phyloP scores from a whole-genome alignment of 768 basidiomycete genomes.

The Xerocomus spinulosus region DNA sequence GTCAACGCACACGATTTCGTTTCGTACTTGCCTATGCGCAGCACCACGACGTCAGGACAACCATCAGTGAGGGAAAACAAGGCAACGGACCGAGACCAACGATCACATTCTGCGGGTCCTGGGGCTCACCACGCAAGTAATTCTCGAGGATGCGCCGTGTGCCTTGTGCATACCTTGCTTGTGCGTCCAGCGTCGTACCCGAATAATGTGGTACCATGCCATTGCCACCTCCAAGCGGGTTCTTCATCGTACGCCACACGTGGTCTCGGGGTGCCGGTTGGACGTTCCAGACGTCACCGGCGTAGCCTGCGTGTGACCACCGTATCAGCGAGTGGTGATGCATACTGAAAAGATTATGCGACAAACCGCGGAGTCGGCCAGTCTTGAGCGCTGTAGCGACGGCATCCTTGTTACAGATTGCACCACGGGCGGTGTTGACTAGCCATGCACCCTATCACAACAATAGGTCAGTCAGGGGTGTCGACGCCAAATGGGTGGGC shows the following conservation, averaged over 20 bases:
- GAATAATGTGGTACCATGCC: constrained; percentile 87
- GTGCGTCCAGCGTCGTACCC: constrained; percentile 84
- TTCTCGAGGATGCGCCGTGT: constrained; percentile 65
- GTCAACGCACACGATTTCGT: constrained; percentile 37
- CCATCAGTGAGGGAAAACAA: background rate
- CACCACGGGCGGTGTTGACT: constrained; percentile 89
- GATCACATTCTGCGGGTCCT: constrained; percentile 79
- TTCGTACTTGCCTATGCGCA: constrained; percentile 39
- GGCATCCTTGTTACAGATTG: constrained; percentile 79
- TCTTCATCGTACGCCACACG: constrained; percentile 77
- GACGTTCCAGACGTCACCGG: constrained; percentile 75
- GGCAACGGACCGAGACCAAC: constrained; percentile 47
- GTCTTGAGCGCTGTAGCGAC: constrained; percentile 69
- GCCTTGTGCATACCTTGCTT: constrained; percentile 76
- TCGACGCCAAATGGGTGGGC: background rate
- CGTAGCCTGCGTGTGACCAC: constrained; percentile 18
- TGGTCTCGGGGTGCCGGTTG: constrained; percentile 86
- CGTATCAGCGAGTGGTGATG: background rate
- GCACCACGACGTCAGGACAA: background rate
- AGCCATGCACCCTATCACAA: constrained; percentile 72
- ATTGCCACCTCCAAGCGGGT: constrained; percentile 77
- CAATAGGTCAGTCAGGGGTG: background rate
- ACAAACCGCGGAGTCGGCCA: constrained; percentile 62
- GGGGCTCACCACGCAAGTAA: constrained; percentile 58
- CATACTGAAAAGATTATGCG: background rate